Conservation (phyloP, 176 grass and related monocot species). For the Musa troglodytarum region DNA sequence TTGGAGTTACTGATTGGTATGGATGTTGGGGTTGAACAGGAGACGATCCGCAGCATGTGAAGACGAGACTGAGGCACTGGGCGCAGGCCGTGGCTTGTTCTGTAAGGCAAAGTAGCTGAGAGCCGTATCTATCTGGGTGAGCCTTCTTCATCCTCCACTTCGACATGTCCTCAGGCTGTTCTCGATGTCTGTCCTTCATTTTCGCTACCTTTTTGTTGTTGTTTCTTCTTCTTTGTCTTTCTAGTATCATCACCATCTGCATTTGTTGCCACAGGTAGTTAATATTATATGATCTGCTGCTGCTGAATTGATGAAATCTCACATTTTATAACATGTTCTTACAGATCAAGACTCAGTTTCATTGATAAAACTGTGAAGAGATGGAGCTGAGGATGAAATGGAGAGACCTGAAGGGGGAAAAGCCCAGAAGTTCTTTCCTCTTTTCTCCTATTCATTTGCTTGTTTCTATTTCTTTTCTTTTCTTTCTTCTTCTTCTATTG, state of each 20-base stretch:
- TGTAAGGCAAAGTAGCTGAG: neutral
- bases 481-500: too few relatives aligned
- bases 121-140: neutral
- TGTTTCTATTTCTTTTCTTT: too few relatives aligned
- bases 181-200: neutral
- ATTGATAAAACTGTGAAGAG: too few relatives aligned
- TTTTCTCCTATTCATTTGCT: too few relatives aligned
- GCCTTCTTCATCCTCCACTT: neutral
- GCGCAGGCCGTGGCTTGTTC: constrained; percentile 10
- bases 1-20: neutral
- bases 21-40: neutral
- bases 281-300: too few relatives aligned
- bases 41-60: constrained; percentile 2
- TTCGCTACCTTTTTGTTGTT: neutral
- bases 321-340: too few relatives aligned
- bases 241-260: neutral
- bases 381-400: too few relatives aligned
- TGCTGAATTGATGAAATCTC: too few relatives aligned
- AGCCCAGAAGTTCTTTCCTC: too few relatives aligned
- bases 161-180: neutral
- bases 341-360: too few relatives aligned
- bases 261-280: too few relatives aligned
- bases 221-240: neutral
- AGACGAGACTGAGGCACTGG: constrained; percentile 7
- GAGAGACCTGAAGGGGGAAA: too few relatives aligned